Evolutionary conservation across 495 filamentous ascomycete species (phyloP), one percentile per base, ranked within the genome.

Genomic region (Astrocystis sublimbata): DNA sequence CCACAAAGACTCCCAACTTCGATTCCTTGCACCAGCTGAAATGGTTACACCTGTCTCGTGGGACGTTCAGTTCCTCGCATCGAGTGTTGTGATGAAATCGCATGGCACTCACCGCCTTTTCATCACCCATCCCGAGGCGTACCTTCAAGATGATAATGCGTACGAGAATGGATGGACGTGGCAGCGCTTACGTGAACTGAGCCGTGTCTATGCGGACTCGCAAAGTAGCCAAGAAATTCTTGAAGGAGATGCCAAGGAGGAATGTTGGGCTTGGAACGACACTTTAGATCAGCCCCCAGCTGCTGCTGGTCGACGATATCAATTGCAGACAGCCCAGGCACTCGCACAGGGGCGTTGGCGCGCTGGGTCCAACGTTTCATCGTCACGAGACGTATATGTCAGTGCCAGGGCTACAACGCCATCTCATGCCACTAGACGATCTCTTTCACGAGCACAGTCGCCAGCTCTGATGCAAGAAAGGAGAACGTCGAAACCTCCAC

Each of bases 21-120:
- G 83, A 7, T 91, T 89, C 64, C 79, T 92, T 17, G 77, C 77
- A 23, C 78, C 79, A 2, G 75, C 84, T 1, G 89, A 92, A 69
- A 86, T 90, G 82, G 73, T 86, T 23, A 89, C 85, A 4, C 80
- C 86, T 4, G 81, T 83, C 5, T 75, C 85, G 4, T 92, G 89
- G 89, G 84, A 84, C 40, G 84, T 83, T 10, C 78, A 84, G 6
- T 91, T 90, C 51, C 74, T 92, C 31, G 70, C 75, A 19, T 85
- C 85, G 3, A 85, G 82, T 50, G 80, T 88, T 24, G 76, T 86
- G 13, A 90, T 89, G 87, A 82, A 85, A 61, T 76, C 80, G 4
- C 76, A 78, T 40, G 83, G 81, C 1, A 74, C 74, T n/a, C 79
- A 82, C 45, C 78, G 87, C 10, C 79, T 90, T 21, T 90, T 84